These are phyloP conservation scores for Oryza glumipatula DNA, from an alignment of 176 grass and related monocot genomes.

Conservation along the genomic window DNA sequence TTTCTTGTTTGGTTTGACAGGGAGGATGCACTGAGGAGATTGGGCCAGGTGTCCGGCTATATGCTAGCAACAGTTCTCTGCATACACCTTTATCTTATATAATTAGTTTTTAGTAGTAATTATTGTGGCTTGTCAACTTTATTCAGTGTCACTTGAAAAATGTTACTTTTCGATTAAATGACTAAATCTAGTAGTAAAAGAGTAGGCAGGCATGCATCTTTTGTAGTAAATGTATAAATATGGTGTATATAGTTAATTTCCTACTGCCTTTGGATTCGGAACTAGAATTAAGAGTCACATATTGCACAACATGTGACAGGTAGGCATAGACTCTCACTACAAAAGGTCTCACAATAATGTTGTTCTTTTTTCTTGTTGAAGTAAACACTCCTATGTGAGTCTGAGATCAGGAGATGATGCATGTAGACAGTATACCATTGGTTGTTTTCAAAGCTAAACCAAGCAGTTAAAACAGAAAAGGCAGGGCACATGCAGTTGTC, in stretches of 20 bases:
- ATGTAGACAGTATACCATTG: constrained; percentile 8
- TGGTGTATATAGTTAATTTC: not conserved
- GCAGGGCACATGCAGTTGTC: not conserved
- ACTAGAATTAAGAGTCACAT: not conserved
- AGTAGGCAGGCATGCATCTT: not conserved
- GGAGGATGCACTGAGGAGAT: constrained; percentile 4
- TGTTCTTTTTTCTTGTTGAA: constrained; percentile 10
- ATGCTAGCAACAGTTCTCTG: not conserved
- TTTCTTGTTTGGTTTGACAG: constrained; percentile 12
- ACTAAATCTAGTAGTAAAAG: not conserved
- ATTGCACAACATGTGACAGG: not conserved
- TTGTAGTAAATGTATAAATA: not conserved
- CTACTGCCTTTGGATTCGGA: not conserved
- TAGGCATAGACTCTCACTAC: not conserved
- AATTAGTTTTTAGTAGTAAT: not conserved
- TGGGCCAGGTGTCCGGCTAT: constrained; percentile 31
- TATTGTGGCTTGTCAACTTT: not conserved
- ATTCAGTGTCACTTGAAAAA: not conserved
- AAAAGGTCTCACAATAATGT: not conserved
- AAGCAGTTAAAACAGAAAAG: constrained; percentile 1
- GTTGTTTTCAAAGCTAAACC: constrained; percentile 25
- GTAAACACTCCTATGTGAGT: not conserved
- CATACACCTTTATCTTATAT: not conserved
- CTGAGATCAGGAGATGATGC: not conserved
- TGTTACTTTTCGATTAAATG: not conserved